These are phyloP conservation scores for Aaosphaeria pasadenensis DNA, from an alignment of 2,329 filamentous ascomycete genomes.

Conservation along the genomic window DNA sequence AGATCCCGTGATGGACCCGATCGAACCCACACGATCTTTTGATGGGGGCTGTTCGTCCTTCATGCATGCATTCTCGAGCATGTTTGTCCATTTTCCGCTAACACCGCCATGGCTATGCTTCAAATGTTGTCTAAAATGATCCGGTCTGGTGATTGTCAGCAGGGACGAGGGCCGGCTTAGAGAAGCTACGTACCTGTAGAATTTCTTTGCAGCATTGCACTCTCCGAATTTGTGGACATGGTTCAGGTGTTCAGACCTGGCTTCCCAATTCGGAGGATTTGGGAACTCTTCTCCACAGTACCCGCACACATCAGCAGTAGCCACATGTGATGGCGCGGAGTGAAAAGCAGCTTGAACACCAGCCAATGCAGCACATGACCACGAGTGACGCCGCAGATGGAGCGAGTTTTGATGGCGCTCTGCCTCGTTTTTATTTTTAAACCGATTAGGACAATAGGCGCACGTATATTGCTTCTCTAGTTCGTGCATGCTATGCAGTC, in stretches of 20 bases:
- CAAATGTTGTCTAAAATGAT: slow-evolving; percentile 96
- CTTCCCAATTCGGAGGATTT: slow-evolving; percentile 85
- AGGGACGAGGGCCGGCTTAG: too few species aligned
- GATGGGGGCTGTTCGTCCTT: slow-evolving; percentile 73
- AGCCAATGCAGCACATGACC: slow-evolving; percentile 86
- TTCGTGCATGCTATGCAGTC: slow-evolving; percentile 67
- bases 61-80: slow-evolving; percentile 96
- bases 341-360: slow-evolving; percentile 81
- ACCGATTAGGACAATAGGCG: slow-evolving; percentile 86
- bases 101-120: slow-evolving; percentile 97
- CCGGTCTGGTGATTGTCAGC: slow-evolving; percentile 49
- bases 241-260: slow-evolving; percentile 80
- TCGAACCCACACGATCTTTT: slow-evolving; percentile 37
- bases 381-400: slow-evolving; percentile 87
- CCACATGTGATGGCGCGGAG: slow-evolving; percentile 64
- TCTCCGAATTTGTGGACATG: slow-evolving; percentile 94
- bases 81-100: slow-evolving; percentile 98
- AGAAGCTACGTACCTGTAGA: slow-evolving; percentile 59
- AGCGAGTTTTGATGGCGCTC: slow-evolving; percentile 95
- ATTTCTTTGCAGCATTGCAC: slow-evolving; percentile 98
- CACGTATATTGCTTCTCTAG: slow-evolving; percentile 97
- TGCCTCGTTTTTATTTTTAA: slow-evolving; percentile 99
- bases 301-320: slow-evolving; percentile 74
- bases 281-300: slow-evolving; percentile 94
- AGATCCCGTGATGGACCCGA: slow-evolving; percentile 27